A percentile compares a stretch with the other conserved stretches of the same genome.
Evolutionary conservation across 2,329 filamentous ascomycete genomes (phyloP).

Genomic region (Penicillium nordicum): DNA sequence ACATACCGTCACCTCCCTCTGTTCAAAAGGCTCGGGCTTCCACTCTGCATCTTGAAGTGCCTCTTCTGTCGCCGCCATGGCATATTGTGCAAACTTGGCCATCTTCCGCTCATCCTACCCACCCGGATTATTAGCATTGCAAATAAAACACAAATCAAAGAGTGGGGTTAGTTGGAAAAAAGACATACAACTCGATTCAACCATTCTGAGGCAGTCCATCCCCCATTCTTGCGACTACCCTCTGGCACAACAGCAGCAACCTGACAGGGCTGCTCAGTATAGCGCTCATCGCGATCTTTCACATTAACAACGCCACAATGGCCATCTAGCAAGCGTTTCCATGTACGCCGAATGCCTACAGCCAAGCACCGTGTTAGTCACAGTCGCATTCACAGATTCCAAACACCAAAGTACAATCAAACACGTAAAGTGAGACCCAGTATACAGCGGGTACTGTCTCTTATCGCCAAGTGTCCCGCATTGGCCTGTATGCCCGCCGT

Average conservation of each 20-base stretch:
- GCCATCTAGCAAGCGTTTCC: conserved; percentile 74
- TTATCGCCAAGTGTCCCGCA: background rate
- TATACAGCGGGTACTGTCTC: background rate
- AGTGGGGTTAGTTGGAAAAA: background rate
- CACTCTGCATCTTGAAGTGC: conserved; percentile 80
- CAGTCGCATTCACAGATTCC: background rate
- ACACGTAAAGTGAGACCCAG: background rate
- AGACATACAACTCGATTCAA: conserved; percentile 40
- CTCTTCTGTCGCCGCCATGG: conserved; percentile 79
- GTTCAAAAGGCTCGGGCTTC: conserved; percentile 58
- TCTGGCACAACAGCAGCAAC: conserved; percentile 78
- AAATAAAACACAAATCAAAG: background rate
- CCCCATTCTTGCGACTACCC: conserved; percentile 45
- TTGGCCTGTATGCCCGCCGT: conserved; percentile 8
- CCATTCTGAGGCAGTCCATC: conserved; percentile 46
- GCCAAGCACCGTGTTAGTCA: background rate
- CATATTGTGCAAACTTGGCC: conserved; percentile 90
- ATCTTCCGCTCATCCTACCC: conserved; percentile 69
- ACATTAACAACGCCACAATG: conserved; percentile 78
- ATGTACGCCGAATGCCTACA: conserved; percentile 67
- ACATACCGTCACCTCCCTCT: conserved; percentile 66
- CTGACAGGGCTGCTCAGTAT: conserved; percentile 73
- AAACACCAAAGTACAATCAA: background rate
- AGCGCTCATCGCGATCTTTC: conserved; percentile 58
- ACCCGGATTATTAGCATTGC: background rate